These are phyloP conservation scores for Starmerella gropengiesseri DNA, from an alignment of 805 yeast genomes.

Conservation along the genomic window DNA sequence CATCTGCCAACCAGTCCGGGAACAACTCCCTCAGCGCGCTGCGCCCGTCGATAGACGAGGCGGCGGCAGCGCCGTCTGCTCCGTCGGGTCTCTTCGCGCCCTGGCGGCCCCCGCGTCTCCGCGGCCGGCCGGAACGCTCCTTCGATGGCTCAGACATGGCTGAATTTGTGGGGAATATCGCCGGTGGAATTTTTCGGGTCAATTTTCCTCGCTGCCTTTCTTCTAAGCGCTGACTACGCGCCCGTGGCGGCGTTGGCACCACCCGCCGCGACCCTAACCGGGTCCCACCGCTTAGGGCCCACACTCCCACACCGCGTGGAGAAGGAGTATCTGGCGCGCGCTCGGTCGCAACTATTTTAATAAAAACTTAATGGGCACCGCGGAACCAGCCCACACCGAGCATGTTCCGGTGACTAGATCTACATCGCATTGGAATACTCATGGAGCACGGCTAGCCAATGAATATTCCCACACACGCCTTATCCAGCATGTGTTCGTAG, in stretches of 20 bases:
- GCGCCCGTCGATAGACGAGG: conserved; percentile 6
- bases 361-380: not conserved
- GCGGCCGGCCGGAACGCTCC: conserved; percentile 12
- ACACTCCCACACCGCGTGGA: not conserved
- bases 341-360: not conserved
- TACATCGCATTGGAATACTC: not conserved
- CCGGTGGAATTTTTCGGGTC: conserved; percentile 5
- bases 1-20: conserved; percentile 90
- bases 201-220: not conserved
- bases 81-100: conserved; percentile 7
- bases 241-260: not conserved
- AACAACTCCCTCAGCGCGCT: conserved; percentile 68
- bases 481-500: conserved; percentile 66
- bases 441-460: conserved; percentile 8
- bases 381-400: no score
- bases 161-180: conserved; percentile 4
- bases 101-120: conserved; percentile 8
- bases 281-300: not conserved
- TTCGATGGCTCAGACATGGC: conserved; percentile 12
- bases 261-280: not conserved
- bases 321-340: not conserved
- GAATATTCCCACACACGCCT: conserved; percentile 60
- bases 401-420: no score
- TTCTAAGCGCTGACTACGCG: conserved; percentile 5
- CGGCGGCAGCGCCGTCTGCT: conserved; percentile 7